These are phyloP conservation scores for Fusarium miscanthi DNA, from an alignment of 2,329 filamentous ascomycete genomes.

Conservation along the genomic window DNA sequence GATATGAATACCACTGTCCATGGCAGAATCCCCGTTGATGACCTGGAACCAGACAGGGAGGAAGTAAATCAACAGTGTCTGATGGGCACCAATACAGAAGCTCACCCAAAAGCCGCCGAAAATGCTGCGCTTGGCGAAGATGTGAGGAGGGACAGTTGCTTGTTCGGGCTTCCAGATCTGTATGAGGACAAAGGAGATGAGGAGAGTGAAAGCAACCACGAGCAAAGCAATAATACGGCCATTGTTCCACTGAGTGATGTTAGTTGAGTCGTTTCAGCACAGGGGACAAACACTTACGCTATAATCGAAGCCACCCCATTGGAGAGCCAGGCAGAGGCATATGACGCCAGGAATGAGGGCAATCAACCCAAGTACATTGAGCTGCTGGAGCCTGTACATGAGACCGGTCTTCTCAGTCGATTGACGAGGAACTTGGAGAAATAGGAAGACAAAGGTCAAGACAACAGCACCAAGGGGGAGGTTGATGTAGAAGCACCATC, in stretches of 20 bases:
- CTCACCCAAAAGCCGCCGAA: slow-evolving; percentile 48
- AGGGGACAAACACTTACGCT: neutral
- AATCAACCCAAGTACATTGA: slow-evolving; percentile 57
- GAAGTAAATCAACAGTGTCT: slow-evolving; percentile 51
- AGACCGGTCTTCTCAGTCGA: slow-evolving; percentile 29
- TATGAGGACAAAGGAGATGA: slow-evolving; percentile 55
- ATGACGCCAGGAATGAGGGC: slow-evolving; percentile 63
- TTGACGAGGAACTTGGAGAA: slow-evolving; percentile 29
- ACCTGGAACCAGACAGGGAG: slow-evolving; percentile 64
- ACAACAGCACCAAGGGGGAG: slow-evolving; percentile 50
- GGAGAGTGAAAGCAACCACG: slow-evolving; percentile 52
- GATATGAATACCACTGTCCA: slow-evolving; percentile 46
- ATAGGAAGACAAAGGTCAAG: slow-evolving; percentile 40
- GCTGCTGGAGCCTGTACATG: slow-evolving; percentile 2
- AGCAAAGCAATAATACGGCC: slow-evolving; percentile 47
- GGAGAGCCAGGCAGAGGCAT: slow-evolving; percentile 60
- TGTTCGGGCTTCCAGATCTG: slow-evolving; percentile 51
- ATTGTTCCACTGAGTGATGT: neutral
- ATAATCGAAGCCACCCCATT: slow-evolving; percentile 52
- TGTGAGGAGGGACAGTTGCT: slow-evolving; percentile 55
- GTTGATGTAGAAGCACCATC: slow-evolving; percentile 54
- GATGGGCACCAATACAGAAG: slow-evolving; percentile 44
- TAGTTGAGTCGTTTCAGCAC: neutral
- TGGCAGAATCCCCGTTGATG: slow-evolving; percentile 50
- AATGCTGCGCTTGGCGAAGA: slow-evolving; percentile 56